phyloP scores from a whole-genome alignment of 2,329 filamentous ascomycete species.

The Fusarium odoratissimum region DNA sequence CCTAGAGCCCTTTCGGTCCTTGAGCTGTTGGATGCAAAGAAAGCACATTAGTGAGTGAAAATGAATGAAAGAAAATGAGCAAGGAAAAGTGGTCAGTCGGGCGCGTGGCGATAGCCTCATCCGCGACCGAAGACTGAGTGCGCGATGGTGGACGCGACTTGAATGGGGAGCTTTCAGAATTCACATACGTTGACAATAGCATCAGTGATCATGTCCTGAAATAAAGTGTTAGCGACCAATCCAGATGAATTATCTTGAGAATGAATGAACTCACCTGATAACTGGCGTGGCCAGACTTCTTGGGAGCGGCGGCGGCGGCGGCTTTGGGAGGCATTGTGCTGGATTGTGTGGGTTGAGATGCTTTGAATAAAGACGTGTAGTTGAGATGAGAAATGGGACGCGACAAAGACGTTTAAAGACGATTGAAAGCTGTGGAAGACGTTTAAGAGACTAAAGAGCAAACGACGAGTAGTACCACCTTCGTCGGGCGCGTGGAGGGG shows the following conservation, averaged over 20 bases:
- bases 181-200: constrained; percentile 69
- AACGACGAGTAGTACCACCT: constrained; percentile 52
- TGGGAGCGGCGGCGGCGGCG: constrained; percentile 55
- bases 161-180: constrained; percentile 36
- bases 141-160: constrained; percentile 52
- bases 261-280: constrained; percentile 65
- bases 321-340: constrained; percentile 71
- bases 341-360: constrained; percentile 42
- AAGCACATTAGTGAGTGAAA: constrained; percentile 57
- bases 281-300: constrained; percentile 66
- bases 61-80: constrained; percentile 19
- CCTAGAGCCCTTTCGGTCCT: constrained; percentile 70
- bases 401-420: constrained; percentile 30
- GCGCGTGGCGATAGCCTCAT: constrained; percentile 40
- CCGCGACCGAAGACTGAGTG: constrained; percentile 40
- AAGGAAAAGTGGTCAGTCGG: constrained; percentile 19
- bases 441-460: constrained; percentile 47
- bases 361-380: constrained; percentile 24
- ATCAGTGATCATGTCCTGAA: constrained; percentile 72
- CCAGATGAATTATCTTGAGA: neutral
- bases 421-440: constrained; percentile 29
- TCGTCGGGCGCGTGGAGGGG: constrained; percentile 65
- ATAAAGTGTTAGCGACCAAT: constrained; percentile 18
- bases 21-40: constrained; percentile 60
- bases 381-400: constrained; percentile 44